These are phyloP conservation scores for Sarocladiaceae sp. DNA, from an alignment of 2,329 filamentous ascomycete genomes.

Conservation along the genomic window DNA sequence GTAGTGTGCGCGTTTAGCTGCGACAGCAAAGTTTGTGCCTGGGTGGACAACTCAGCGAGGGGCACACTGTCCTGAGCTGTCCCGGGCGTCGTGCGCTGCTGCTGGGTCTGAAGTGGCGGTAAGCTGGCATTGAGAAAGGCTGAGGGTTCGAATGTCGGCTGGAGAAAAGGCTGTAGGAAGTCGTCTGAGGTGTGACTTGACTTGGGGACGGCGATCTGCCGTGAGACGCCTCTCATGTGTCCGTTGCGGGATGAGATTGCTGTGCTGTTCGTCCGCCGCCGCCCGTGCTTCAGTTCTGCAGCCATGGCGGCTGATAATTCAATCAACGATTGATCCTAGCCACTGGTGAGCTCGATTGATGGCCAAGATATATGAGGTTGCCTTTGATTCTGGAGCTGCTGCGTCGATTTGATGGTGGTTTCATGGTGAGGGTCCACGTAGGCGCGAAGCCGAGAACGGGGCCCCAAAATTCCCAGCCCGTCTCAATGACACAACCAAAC, in stretches of 20 bases:
- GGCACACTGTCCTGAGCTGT: background rate
- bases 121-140: constrained; percentile 80
- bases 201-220: constrained; percentile 38
- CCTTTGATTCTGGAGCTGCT: no score
- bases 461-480: background rate
- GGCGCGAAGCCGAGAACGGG: background rate
- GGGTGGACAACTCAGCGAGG: constrained; percentile 72
- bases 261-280: constrained; percentile 45
- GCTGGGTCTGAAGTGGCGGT: constrained; percentile 57
- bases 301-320: constrained; percentile 23
- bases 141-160: constrained; percentile 74
- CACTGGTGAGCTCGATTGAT: no score
- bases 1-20: constrained; percentile 87
- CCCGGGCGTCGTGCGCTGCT: constrained; percentile 25
- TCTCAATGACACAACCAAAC: constrained; percentile 6
- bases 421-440: constrained; percentile 10
- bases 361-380: no score
- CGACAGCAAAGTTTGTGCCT: constrained; percentile 79
- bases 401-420: background rate
- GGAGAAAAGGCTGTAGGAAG: constrained; percentile 70
- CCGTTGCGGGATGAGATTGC: constrained; percentile 34
- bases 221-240: constrained; percentile 35
- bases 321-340: no score
- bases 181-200: constrained; percentile 67
- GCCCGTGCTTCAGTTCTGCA: constrained; percentile 26